Base-by-base conservation (phyloP, 495 filamentous ascomycete genomes). In the Saxophila tyrrhenica region DNA sequence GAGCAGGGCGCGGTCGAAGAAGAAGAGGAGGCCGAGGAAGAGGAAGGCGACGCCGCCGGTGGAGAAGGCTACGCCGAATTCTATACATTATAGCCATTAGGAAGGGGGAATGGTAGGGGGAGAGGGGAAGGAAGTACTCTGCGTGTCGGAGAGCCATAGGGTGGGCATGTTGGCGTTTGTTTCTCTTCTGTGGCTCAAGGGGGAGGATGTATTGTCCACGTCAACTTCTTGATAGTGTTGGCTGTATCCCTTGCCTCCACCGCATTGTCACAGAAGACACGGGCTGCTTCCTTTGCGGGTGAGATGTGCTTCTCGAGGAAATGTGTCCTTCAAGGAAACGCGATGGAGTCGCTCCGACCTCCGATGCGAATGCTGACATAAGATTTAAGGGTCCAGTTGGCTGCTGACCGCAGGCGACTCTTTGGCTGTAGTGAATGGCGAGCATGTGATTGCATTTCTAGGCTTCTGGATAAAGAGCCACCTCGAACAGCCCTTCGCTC, bases 11-110 rank as follows among this genome's bases (percentile, higher is more conserved):
- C 94, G 82, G 70, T 98, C 92, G 69, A 97, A 98, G 74, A 98
- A 96, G 72, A 98, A 80, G 58, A 97, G 69, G 3, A 97, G 86
- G 49, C 92, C 92, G 55, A 88, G 87, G 65, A 95, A 74, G 45
- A 98, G 78, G 77, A 98, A 98, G 73, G 95, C 81, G 50, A 83
- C 87, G 60, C 89, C 91, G 60, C 86, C 89, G 65, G 85, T 88
- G 77, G 89, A 95, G 75, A 97, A 97, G 69, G 87, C 84, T 50
- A 94, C 87, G 58, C 92, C 92, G 61, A 95, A 84, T 72, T 97
- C 92, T 98, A 49, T 22, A 32, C 5, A 10, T 24, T 25, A 3
- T 96, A 38, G 16, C 17, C 39, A 45, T 21, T 38, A n/a, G n/a
- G n/a, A n/a, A n/a, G n/a, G n/a, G n/a, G n/a, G n/a, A n/a, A n/a